Evolutionary conservation across 1,284 basidiomycete genomes (phyloP).

Genomic region (Ustilago sp.): DNA sequence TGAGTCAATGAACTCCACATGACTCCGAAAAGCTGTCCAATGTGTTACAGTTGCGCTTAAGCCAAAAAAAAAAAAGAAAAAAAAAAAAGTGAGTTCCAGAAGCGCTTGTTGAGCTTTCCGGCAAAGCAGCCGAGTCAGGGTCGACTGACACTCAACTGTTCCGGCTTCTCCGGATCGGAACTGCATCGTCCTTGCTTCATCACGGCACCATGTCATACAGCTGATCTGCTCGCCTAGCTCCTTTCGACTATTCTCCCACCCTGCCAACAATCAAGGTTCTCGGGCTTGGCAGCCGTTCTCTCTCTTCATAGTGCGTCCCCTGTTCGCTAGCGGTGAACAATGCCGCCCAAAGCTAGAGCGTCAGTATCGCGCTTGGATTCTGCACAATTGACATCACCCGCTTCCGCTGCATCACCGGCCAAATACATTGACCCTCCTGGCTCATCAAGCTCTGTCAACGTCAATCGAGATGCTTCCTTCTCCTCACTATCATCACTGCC

Average conservation of each 20-base stretch:
- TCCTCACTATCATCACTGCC: slow-evolving; percentile 30
- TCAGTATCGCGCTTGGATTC: slow-evolving; percentile 10
- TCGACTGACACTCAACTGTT: neutral
- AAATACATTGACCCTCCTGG: neutral
- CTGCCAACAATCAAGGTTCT: neutral
- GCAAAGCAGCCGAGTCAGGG: slow-evolving; percentile 2
- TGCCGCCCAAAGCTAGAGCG: slow-evolving; percentile 34
- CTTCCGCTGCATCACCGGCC: slow-evolving; percentile 32
- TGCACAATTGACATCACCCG: slow-evolving; percentile 22
- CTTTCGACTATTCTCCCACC: neutral
- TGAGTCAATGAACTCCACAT: neutral
- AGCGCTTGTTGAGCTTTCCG: neutral
- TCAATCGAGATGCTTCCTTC: slow-evolving; percentile 14
- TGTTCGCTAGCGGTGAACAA: slow-evolving; percentile 5
- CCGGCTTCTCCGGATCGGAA: slow-evolving; percentile 8
- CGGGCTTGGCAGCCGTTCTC: neutral
- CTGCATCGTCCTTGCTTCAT: neutral
- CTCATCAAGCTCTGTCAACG: neutral
- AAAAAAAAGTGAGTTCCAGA: neutral
- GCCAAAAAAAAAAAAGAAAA: neutral
- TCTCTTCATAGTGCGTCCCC: neutral
- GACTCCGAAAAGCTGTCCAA: neutral
- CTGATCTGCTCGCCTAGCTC: neutral
- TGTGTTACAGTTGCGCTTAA: neutral
- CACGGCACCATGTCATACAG: neutral